Base-by-base conservation (phyloP, 352 stramenopile species). In the Phytophthora brassicae region DNA sequence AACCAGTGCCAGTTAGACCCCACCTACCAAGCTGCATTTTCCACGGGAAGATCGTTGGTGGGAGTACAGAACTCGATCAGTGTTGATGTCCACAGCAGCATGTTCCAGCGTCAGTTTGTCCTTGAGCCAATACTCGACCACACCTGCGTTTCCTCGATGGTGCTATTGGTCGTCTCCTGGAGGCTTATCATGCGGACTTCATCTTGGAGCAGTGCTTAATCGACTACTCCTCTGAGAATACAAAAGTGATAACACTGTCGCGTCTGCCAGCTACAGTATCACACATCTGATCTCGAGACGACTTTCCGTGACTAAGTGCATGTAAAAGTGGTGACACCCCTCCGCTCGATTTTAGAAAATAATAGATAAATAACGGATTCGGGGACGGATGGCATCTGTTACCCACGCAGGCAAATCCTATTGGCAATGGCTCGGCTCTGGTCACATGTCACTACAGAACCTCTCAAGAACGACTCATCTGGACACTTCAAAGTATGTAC, bases 11-110 rank as follows among this genome's bases (percentile, higher is more conserved):
- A n/a, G 44, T 42, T 51, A 72, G 46, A 4, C 72, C 71, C 73
- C 74, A 88, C 17, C 55, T 66, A 5, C 75, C 78, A 0, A 83
- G 60, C 52, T 82, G 63, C 75, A 88, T 86, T 48, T 82, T 85
- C 78, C 78, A 88, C 12, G 74, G 61, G 36, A 88, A 88, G 2
- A 84, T 16, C 8, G 59, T 70, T 9, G 61, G 52, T 14, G 67
- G 57, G 6, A 70, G 43, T 82, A 85, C 14, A 84, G 55, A 14
- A 84, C 50, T 17, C 70, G 72, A 53, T 85, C 66, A 6, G 75
- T 75, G 44, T 58, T 52, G 43, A 79, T 85, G 44, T 84, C 72
- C 22, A 84, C 61, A 2, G 75, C 69, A 1, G 66, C 76, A 39
- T 84, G 78, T 33, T 86, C 74, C 4, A 86, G 38, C 14, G 56